Conservation (phyloP, 495 filamentous ascomycete genomes). For the Xylaria flabelliformis region DNA sequence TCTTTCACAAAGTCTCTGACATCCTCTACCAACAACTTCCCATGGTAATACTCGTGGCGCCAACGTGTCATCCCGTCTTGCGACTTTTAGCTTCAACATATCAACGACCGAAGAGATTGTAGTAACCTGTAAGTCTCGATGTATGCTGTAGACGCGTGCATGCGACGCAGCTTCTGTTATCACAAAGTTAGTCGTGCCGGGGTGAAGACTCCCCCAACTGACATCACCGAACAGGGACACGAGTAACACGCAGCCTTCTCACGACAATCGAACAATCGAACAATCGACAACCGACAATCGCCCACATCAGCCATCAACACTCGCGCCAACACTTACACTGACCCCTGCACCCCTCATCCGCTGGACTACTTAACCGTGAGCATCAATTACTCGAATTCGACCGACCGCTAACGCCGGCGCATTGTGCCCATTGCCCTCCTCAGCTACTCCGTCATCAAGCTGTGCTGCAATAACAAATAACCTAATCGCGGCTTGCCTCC, state of each 20-base stretch:
- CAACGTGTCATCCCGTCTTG: background rate
- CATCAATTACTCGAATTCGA: conserved; percentile 10
- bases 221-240: conserved; percentile 41
- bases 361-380: background rate
- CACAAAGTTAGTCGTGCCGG: conserved; percentile 24
- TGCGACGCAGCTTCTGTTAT: conserved; percentile 20
- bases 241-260: conserved; percentile 25
- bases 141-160: conserved; percentile 16
- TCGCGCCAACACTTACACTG: background rate
- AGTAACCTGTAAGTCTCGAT: conserved; percentile 14
- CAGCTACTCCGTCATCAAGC: background rate
- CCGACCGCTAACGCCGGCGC: background rate
- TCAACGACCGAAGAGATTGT: background rate
- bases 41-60: conserved; percentile 7
- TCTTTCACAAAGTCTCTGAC: conserved; percentile 25
- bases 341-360: background rate
- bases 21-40: background rate
- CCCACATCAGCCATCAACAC: background rate
- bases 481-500: background rate
- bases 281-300: background rate
- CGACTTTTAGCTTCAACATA: background rate
- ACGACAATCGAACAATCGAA: conserved; percentile 15
- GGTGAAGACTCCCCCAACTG: conserved; percentile 36
- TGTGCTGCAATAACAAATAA: background rate
- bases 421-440: conserved; percentile 6